phyloP scores from a whole-genome alignment of 805 yeast species.

The Teunomyces barrocoloradensis region DNA sequence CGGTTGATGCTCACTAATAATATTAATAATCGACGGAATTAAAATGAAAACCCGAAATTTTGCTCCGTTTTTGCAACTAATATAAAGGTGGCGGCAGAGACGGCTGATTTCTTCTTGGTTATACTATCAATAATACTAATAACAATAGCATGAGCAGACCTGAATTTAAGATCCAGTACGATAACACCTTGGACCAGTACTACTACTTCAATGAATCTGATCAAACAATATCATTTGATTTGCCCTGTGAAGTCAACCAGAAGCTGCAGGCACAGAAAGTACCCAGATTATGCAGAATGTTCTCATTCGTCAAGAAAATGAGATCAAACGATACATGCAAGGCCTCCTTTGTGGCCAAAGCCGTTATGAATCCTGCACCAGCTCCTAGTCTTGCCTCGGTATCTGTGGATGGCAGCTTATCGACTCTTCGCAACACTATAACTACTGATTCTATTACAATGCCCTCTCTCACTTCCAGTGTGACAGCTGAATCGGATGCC shows the following conservation, averaged over 20 bases:
- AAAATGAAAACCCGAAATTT: background rate
- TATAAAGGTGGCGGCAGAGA: background rate
- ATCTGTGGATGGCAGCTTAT: background rate
- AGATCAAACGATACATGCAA: background rate
- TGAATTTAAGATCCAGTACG: constrained; percentile 12
- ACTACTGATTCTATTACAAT: background rate
- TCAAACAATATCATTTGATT: constrained; percentile 11
- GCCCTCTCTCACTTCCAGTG: background rate
- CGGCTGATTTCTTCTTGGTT: background rate
- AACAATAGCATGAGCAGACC: background rate
- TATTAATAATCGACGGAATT: background rate
- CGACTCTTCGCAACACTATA: background rate
- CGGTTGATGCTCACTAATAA: background rate
- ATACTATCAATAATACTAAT: too few relatives aligned
- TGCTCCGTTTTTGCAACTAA: constrained; percentile 4
- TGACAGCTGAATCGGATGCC: background rate
- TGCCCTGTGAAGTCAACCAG: constrained; percentile 13
- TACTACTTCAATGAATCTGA: constrained; percentile 13
- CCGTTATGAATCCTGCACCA: background rate
- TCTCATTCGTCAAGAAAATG: background rate
- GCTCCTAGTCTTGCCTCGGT: background rate
- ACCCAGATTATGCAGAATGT: constrained; percentile 1
- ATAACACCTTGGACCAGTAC: constrained; percentile 11
- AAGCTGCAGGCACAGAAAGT: background rate
- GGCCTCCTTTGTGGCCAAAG: background rate